Evolutionary conservation across 345 rosid genomes (phyloP).

Genomic region (Reutealis trisperma): DNA sequence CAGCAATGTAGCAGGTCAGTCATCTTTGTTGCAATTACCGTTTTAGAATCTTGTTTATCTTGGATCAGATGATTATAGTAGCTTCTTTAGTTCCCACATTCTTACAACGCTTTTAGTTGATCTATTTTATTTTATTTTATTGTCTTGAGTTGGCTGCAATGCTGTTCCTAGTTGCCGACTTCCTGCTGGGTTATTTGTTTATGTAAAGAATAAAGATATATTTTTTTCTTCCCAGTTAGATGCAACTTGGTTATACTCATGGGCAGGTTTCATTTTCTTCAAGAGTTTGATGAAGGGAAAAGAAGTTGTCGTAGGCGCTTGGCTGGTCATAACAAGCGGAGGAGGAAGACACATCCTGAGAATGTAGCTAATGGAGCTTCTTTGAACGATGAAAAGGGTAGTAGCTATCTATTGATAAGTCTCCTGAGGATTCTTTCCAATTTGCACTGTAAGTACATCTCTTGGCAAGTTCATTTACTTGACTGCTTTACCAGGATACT

Average conservation of each 20-base stretch:
- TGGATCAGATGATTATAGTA: not conserved
- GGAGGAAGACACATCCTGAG: conserved; percentile 96
- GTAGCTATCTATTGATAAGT: conserved; percentile 72
- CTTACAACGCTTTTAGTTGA: not conserved
- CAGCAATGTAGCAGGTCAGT: conserved; percentile 43
- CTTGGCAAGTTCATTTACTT: not conserved
- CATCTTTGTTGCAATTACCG: not conserved
- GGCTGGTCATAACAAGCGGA: conserved; percentile 96
- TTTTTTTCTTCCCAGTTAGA: conserved; percentile 20
- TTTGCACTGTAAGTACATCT: conserved; percentile 66
- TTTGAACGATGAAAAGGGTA: conserved; percentile 66
- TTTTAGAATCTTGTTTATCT: not conserved
- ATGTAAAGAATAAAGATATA: conserved; percentile 7
- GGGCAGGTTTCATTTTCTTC: conserved; percentile 88
- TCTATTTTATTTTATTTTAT: not conserved
- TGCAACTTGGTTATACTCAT: conserved; percentile 35
- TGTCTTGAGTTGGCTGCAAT: not conserved
- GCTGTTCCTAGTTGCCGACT: not conserved
- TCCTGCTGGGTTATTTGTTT: not conserved
- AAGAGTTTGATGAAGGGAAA: conserved; percentile 98
- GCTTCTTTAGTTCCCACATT: not conserved
- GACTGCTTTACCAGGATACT: conserved; percentile 8
- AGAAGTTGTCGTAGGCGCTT: conserved; percentile 98
- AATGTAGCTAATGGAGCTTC: conserved; percentile 53
- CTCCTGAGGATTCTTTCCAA: conserved; percentile 86